Evolutionary conservation across 495 filamentous ascomycete species (phyloP).

Genomic region (Penicillium roqueforti): DNA sequence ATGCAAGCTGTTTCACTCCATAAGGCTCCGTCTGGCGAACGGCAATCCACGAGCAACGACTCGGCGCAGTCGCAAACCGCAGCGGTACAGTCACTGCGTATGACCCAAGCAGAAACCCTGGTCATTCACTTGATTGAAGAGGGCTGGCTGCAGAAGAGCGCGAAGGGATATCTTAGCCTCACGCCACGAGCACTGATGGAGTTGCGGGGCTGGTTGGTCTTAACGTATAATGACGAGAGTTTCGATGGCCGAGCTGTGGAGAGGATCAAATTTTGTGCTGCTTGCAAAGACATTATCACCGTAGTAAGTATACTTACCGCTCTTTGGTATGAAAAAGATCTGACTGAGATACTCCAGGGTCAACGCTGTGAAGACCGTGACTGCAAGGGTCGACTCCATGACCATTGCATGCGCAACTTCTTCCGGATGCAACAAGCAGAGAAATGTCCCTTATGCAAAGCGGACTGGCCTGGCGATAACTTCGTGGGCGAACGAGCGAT

Average conservation of each 20-base stretch:
- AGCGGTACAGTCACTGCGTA: conserved; percentile 57
- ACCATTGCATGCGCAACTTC: conserved; percentile 68
- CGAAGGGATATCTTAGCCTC: conserved; percentile 67
- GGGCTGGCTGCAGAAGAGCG: conserved; percentile 78
- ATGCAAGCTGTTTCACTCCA: conserved; percentile 63
- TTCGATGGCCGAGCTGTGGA: conserved; percentile 39
- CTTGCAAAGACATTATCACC: conserved; percentile 88
- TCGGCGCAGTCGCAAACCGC: conserved; percentile 38
- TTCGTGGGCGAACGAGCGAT: conserved; percentile 81
- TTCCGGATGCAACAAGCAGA: conserved; percentile 60
- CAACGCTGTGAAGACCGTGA: conserved; percentile 69
- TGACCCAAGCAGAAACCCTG: conserved; percentile 69
- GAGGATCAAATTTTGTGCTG: conserved; percentile 80
- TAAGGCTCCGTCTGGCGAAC: conserved; percentile 26
- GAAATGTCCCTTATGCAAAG: conserved; percentile 71
- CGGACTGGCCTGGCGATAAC: conserved; percentile 65
- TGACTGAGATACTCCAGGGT: conserved; percentile 45
- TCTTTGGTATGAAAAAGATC: background rate
- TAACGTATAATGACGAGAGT: conserved; percentile 76
- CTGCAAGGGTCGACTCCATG: conserved; percentile 70
- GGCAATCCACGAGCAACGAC: conserved; percentile 30
- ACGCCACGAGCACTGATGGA: conserved; percentile 78
- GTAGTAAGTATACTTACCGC: conserved; percentile 47
- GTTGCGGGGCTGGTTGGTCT: conserved; percentile 72
- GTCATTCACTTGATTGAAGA: conserved; percentile 67